Conservation (phyloP, 495 filamentous ascomycete species). For the Letharia lupina region DNA sequence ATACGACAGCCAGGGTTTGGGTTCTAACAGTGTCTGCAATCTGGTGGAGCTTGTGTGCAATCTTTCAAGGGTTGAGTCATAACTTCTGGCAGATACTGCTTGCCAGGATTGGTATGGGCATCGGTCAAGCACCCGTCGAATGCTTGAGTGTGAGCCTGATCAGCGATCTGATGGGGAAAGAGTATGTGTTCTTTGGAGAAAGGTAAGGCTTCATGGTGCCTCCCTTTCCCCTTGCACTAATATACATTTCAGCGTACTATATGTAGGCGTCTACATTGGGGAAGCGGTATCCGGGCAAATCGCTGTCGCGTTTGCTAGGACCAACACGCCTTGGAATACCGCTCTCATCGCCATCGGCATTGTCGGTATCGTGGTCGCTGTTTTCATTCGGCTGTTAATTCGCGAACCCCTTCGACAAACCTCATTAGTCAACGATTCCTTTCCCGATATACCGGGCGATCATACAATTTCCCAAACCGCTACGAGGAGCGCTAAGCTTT, state of each 20-base stretch:
- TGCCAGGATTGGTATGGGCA: conserved; percentile 31
- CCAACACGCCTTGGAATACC: conserved; percentile 24
- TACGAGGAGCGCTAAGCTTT: neutral
- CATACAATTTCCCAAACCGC: neutral
- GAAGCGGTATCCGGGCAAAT: conserved; percentile 31
- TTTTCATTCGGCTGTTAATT: conserved; percentile 25
- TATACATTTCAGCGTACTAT: conserved; percentile 22
- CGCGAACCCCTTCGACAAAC: conserved; percentile 24
- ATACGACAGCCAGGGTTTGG: conserved; percentile 27
- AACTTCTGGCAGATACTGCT: conserved; percentile 31
- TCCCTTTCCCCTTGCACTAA: too few species aligned
- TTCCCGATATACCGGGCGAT: too few species aligned
- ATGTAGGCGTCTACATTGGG: conserved; percentile 31
- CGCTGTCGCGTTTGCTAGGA: conserved; percentile 25
- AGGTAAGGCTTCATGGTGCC: conserved; percentile 11
- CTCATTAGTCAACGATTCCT: neutral
- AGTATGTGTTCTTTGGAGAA: conserved; percentile 29
- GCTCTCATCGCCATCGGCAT: conserved; percentile 30
- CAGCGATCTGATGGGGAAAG: conserved; percentile 27
- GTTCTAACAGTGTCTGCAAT: conserved; percentile 24
- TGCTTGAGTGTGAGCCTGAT: conserved; percentile 31
- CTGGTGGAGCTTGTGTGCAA: conserved; percentile 31
- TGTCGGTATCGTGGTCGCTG: conserved; percentile 26
- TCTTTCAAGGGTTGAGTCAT: conserved; percentile 29
- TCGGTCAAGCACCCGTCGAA: conserved; percentile 29